Evolutionary conservation across 164 flowering plant genomes (phyloP), one percentile per base, ranked within the genome.

Genomic region (Liriodendron chinense): DNA sequence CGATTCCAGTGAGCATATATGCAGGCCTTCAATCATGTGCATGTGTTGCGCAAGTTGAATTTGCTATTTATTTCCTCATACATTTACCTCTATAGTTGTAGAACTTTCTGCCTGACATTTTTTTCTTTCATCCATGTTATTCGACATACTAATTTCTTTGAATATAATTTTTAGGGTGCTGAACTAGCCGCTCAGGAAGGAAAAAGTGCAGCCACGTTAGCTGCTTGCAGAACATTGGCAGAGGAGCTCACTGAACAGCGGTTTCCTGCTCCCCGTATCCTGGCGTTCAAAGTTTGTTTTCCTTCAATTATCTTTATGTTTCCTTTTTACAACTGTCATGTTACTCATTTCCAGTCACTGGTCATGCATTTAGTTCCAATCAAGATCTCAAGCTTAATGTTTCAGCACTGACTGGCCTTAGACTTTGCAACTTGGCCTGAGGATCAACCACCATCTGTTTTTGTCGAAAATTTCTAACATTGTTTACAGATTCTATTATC

Each of bases 191-290:
- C 88, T 77, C 92, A 96, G 79, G 97, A 91, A 78, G 96, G 90
- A 73, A 90, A 73, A 79, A 86, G 94, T 83, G 99, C 99, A 47
- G 92, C 98, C 26, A 93, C 98, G 74, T 84, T 96, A 79, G 99
- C 99, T 70, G 98, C 99, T 75, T 96, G 99, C 85, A 83, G 97
- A 83, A 96, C 99, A 80, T 83, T 96, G 83, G 97, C 97, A 16
- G 99, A 96, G 83, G 99, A 96, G 88, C 91, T 96, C 69, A 85
- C 96, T 72, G 98, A 96, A 80, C 78, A 84, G 71, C 89, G 98
- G 72, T 96, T 96, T 86, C 98, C 99, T 69, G 98, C 99, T 79
- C 99, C 98, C 68, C 87, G 97, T n/a, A 96, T 96, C 76, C 94
- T 96, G 78, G 91, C 97, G 75, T 94, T 94, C 84, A 93, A 93